Evolutionary conservation across 208 protist species (phyloP).

Genomic region (Trypanosoma caninum): DNA sequence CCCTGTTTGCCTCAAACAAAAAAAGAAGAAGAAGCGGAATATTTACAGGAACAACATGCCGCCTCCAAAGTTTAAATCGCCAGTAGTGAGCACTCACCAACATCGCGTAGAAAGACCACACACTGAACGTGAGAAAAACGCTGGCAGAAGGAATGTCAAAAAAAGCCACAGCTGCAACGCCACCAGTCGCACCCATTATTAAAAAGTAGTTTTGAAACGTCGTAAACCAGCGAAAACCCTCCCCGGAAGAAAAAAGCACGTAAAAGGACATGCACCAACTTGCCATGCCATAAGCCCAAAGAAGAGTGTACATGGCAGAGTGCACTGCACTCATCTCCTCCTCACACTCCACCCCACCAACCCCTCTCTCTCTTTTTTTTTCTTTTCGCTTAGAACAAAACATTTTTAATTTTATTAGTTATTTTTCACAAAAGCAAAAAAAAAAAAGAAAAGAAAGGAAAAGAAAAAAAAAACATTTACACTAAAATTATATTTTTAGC

Average conservation of each 20-base stretch:
- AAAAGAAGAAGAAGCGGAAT: conserved; percentile 41
- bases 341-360: background rate
- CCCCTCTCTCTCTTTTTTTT: background rate
- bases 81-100: conserved; percentile 71
- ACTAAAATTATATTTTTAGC: too few species aligned
- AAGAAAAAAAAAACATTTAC: background rate
- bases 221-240: conserved; percentile 76
- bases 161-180: conserved; percentile 44
- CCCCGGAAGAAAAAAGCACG: conserved; percentile 80
- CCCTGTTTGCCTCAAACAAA: conserved; percentile 28
- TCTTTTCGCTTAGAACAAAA: background rate
- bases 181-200: conserved; percentile 58
- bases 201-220: conserved; percentile 76
- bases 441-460: conserved; percentile 3
- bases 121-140: conserved; percentile 57
- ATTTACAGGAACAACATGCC: conserved; percentile 73
- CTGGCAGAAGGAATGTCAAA: conserved; percentile 43
- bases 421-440: background rate
- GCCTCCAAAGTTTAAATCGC: conserved; percentile 63
- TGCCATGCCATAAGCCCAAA: conserved; percentile 71
- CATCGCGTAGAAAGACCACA: conserved; percentile 78
- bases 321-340: conserved; percentile 8
- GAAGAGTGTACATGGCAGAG: conserved; percentile 26
- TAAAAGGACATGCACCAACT: conserved; percentile 91
- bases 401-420: background rate